These are phyloP conservation scores for Epichloe sylvatica DNA, from an alignment of 2,329 filamentous ascomycete genomes.

Conservation along the genomic window DNA sequence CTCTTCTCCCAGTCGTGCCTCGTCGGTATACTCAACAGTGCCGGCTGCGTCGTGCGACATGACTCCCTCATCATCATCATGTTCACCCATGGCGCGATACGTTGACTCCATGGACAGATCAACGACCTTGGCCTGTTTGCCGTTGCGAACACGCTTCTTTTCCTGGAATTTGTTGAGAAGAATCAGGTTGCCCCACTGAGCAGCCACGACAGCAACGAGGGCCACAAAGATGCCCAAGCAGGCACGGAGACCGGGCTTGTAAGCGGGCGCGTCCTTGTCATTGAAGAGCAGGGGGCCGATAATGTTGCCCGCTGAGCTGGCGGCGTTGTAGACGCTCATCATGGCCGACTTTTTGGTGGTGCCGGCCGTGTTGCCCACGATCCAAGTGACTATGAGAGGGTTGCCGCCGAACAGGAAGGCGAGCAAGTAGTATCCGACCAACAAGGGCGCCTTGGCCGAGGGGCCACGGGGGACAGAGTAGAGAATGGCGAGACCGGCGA, in stretches of 20 bases:
- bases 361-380: slow-evolving; percentile 54
- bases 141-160: slow-evolving; percentile 39
- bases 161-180: slow-evolving; percentile 44
- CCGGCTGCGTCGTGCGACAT: slow-evolving; percentile 14
- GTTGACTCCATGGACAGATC: slow-evolving; percentile 46
- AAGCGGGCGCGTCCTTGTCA: slow-evolving; percentile 41
- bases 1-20: slow-evolving; percentile 28
- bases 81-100: slow-evolving; percentile 22
- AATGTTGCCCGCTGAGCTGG: slow-evolving; percentile 49
- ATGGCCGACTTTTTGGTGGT: slow-evolving; percentile 52
- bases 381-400: slow-evolving; percentile 53
- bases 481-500: slow-evolving; percentile 42
- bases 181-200: slow-evolving; percentile 41
- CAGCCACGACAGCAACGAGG: slow-evolving; percentile 34
- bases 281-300: slow-evolving; percentile 51
- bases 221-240: slow-evolving; percentile 42
- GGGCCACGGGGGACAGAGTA: slow-evolving; percentile 37
- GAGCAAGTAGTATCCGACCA: slow-evolving; percentile 51
- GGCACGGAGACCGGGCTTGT: slow-evolving; percentile 41
- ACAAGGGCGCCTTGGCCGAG: slow-evolving; percentile 23
- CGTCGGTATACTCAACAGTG: slow-evolving; percentile 7
- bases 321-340: slow-evolving; percentile 51
- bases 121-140: slow-evolving; percentile 44
- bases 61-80: slow-evolving; percentile 4
- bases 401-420: slow-evolving; percentile 53